phyloP scores from a whole-genome alignment of 352 stramenopile genomes.

The Plasmopara halstedii region DNA sequence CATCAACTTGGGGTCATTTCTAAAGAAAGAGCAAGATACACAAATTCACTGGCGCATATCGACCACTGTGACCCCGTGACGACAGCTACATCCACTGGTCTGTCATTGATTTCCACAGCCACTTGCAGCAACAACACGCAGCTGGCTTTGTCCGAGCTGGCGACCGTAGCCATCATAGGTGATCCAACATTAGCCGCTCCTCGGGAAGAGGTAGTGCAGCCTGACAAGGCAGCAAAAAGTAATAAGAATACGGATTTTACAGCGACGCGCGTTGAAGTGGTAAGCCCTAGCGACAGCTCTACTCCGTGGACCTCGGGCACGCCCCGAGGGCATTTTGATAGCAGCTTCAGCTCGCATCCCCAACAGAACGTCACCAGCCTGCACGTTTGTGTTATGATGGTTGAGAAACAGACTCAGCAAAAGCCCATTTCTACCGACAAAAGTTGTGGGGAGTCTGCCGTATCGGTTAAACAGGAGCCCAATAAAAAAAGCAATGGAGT shows the following conservation, averaged over 20 bases:
- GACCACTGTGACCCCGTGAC: not conserved
- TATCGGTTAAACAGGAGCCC: conserved; percentile 14
- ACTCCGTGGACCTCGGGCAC: conserved; percentile 37
- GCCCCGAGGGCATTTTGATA: conserved; percentile 24
- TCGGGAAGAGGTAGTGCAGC: conserved; percentile 31
- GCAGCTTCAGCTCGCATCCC: conserved; percentile 3
- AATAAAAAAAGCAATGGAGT: conserved; percentile 5
- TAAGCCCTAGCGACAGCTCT: conserved; percentile 36
- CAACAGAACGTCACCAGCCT: conserved; percentile 25
- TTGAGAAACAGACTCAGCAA: conserved; percentile 37
- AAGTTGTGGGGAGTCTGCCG: conserved; percentile 3
- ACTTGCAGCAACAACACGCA: conserved; percentile 1
- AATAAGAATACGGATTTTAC: conserved; percentile 28
- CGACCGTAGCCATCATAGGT: conserved; percentile 33
- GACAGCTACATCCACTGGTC: not conserved
- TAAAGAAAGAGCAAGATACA: conserved; percentile 41
- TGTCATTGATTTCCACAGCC: not conserved
- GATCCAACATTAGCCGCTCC: conserved; percentile 26
- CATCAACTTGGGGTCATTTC: conserved; percentile 33
- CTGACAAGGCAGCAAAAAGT: conserved; percentile 16
- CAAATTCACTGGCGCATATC: conserved; percentile 7
- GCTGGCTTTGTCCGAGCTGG: conserved; percentile 14
- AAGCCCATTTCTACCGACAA: conserved; percentile 9
- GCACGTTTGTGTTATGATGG: conserved; percentile 62
- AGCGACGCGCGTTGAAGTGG: conserved; percentile 42